Base-by-base conservation (phyloP, 345 rosid species). In the Aethionema arabicum region DNA sequence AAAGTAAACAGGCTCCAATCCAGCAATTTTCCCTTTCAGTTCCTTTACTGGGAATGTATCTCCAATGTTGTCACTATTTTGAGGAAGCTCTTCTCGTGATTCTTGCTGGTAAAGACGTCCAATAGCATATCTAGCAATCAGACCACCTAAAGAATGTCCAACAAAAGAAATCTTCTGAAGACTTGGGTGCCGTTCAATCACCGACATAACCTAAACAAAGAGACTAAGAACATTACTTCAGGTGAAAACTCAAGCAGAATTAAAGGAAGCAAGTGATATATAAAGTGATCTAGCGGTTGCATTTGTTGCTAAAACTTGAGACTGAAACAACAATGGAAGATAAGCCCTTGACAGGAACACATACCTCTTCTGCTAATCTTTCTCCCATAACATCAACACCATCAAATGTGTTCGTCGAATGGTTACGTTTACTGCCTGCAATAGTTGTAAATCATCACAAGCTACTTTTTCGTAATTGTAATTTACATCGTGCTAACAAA, bases 311-410 rank as follows among this genome's bases (percentile, higher is more conserved):
- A n/a, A n/a, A n/a, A n/a, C 13, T 21, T 8, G 40, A 42, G 43
- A 60, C 11, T n/a, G n/a, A n/a, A n/a, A n/a, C n/a, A n/a, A n/a
- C n/a, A n/a, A n/a, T n/a, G n/a, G n/a, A n/a, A n/a, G n/a, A n/a
- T n/a, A n/a, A n/a, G n/a, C n/a, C 27, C 2, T 21, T 21, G 27
- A 21, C 27, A 61, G 32, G 13, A 48, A 77, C 41, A 69, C 61
- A 12, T 41, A 84, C 98, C 89, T 91, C 96, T 65, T 83, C 76
- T 10, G 98, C 96, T 77, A 91, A 73, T 71, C 96, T 83, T 9
- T 77, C 77, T 58, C 98, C 98, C 96, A 86, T 88, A 62, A 80
- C 80, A 78, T 88, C 95, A 57, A 91, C 92, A 31, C 98, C 98
- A 74, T 77, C 83, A 74, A 88, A 81, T 44, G 98, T 91, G 70